Conservation (phyloP, 306 rosid species). For the Prunus campanulata region DNA sequence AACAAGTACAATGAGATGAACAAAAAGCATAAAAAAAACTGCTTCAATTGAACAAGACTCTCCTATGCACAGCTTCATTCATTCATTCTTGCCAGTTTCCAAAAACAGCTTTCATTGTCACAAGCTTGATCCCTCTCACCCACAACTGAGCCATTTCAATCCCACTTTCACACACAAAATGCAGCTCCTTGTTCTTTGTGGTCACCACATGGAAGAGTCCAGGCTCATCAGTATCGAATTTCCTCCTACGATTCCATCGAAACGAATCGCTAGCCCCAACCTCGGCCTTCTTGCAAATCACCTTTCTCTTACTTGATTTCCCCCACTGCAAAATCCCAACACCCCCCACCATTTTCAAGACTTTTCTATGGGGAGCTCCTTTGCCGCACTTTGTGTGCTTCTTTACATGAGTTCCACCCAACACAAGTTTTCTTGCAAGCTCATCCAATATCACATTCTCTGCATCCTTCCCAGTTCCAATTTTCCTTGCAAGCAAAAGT, state of each 20-base stretch:
- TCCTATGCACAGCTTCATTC: neutral
- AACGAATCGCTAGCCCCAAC: slow-evolving; percentile 53
- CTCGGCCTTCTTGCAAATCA: slow-evolving; percentile 52
- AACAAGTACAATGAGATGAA: neutral
- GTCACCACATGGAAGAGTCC: slow-evolving; percentile 61
- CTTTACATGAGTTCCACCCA: slow-evolving; percentile 40
- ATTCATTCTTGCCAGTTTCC: slow-evolving; percentile 32
- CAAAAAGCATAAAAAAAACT: neutral
- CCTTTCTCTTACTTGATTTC: slow-evolving; percentile 51
- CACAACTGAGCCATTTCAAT: slow-evolving; percentile 56
- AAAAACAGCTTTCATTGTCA: slow-evolving; percentile 45
- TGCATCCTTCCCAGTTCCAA: slow-evolving; percentile 36
- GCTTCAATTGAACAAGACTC: neutral
- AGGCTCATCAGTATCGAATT: slow-evolving; percentile 43
- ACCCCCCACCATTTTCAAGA: slow-evolving; percentile 34
- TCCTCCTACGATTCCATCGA: slow-evolving; percentile 50
- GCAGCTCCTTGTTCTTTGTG: slow-evolving; percentile 53
- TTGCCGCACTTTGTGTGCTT: slow-evolving; percentile 67
- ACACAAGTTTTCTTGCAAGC: slow-evolving; percentile 39
- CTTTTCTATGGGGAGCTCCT: slow-evolving; percentile 51
- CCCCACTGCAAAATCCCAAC: slow-evolving; percentile 61
- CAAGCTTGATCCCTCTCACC: slow-evolving; percentile 62
- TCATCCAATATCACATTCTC: slow-evolving; percentile 50
- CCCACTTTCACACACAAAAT: slow-evolving; percentile 74
- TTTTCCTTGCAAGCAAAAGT: slow-evolving; percentile 42